phyloP scores from a whole-genome alignment of 805 yeast genomes.

The Candida namnaoensis region DNA sequence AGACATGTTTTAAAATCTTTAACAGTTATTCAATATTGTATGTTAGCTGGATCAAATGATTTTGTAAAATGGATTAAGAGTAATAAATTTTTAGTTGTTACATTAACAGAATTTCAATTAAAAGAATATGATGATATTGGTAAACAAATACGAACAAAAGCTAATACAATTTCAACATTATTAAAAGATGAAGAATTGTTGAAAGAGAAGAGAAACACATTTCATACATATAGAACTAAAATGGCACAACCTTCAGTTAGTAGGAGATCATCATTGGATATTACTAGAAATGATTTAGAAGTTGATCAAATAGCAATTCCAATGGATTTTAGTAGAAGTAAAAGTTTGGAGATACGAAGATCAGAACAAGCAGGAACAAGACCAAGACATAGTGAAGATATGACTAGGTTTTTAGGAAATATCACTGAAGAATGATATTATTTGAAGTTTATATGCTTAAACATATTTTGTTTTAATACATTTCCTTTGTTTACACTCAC shows the following conservation, averaged over 20 bases:
- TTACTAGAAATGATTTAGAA: conserved; percentile 8
- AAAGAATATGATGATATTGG: conserved; percentile 17
- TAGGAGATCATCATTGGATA: conserved; percentile 17
- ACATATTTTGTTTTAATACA: too few species aligned
- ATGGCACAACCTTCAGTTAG: conserved; percentile 31
- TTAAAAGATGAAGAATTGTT: conserved; percentile 25
- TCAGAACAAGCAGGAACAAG: conserved; percentile 3
- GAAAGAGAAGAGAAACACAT: conserved; percentile 29
- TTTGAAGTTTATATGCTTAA: too few species aligned
- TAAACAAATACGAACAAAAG: conserved; percentile 28
- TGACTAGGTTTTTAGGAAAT: conserved; percentile 7
- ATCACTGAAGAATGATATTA: conserved; percentile 10
- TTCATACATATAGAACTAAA: conserved; percentile 29
- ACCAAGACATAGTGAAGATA: conserved; percentile 1
- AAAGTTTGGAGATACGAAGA: conserved; percentile 22
- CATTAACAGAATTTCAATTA: conserved; percentile 20
- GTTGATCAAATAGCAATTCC: conserved; percentile 3
- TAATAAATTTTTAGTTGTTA: conserved; percentile 24
- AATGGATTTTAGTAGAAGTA: conserved; percentile 5
- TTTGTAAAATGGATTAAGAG: conserved; percentile 39
- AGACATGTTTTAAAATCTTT: conserved; percentile 38
- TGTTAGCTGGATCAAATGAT: conserved; percentile 44
- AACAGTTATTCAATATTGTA: conserved; percentile 40
- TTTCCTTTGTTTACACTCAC: too few species aligned
- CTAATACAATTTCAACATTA: conserved; percentile 22